Evolutionary conservation across 208 protist species (phyloP).

Genomic region (Leishmania guyanensis): DNA sequence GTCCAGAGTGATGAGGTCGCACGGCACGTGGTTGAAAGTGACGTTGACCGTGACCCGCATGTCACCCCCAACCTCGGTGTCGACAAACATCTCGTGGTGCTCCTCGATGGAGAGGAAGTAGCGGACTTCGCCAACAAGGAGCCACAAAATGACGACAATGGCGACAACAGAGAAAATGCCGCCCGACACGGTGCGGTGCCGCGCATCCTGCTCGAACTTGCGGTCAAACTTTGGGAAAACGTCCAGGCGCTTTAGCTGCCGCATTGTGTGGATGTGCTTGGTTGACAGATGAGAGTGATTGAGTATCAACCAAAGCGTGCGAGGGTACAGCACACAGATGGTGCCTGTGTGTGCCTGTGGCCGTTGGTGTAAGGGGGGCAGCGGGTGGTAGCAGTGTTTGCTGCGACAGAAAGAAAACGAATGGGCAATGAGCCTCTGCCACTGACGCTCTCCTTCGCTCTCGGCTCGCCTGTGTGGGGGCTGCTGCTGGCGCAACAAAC

Average conservation of each 20-base stretch:
- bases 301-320: not conserved
- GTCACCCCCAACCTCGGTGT: constrained; percentile 55
- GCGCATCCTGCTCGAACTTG: constrained; percentile 79
- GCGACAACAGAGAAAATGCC: constrained; percentile 58
- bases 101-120: constrained; percentile 70
- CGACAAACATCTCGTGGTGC: constrained; percentile 77
- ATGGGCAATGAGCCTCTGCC: not conserved
- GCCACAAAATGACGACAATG: constrained; percentile 51
- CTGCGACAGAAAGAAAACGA: too few relatives aligned
- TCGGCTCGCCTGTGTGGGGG: not conserved
- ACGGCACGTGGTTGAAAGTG: constrained; percentile 76
- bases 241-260: constrained; percentile 59
- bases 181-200: constrained; percentile 56
- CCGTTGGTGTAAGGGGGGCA: not conserved
- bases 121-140: constrained; percentile 66
- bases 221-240: constrained; percentile 91
- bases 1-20: constrained; percentile 78
- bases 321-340: not conserved
- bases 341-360: not conserved
- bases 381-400: not conserved
- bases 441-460: not conserved
- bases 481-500: not conserved
- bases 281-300: not conserved
- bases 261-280: constrained; percentile 25
- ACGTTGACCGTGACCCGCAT: constrained; percentile 76